These are phyloP conservation scores for Saccharomycopsis fibuligera DNA, from an alignment of 805 yeast genomes.

Conservation along the genomic window DNA sequence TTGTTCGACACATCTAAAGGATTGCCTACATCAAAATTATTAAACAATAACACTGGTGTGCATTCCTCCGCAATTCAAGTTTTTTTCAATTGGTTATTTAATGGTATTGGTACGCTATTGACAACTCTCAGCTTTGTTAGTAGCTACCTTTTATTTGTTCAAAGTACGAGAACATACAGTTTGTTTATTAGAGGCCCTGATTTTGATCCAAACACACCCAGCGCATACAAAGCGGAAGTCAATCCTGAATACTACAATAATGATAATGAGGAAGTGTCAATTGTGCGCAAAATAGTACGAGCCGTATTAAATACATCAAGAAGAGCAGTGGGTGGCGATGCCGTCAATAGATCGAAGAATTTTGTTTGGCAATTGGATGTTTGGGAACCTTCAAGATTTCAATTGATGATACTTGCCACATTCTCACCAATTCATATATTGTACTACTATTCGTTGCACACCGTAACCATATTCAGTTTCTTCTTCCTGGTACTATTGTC, in stretches of 20 bases:
- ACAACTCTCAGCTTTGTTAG: not conserved
- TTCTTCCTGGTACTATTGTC: slow-evolving; percentile 29
- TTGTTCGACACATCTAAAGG: slow-evolving; percentile 13
- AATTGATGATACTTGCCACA: slow-evolving; percentile 41
- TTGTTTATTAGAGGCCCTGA: slow-evolving; percentile 5
- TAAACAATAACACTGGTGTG: not conserved
- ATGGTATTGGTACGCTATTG: not conserved
- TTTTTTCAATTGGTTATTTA: not conserved
- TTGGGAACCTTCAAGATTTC: slow-evolving; percentile 64
- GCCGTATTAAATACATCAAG: not conserved
- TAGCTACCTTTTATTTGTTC: not conserved
- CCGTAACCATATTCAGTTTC: slow-evolving; percentile 20
- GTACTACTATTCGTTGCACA: slow-evolving; percentile 30
- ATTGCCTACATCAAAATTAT: not conserved
- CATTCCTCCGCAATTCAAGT: too few relatives aligned
- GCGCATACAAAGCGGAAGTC: slow-evolving; percentile 11
- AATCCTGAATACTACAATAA: not conserved
- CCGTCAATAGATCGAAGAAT: not conserved
- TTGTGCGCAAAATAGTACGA: not conserved
- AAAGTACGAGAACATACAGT: slow-evolving; percentile 5
- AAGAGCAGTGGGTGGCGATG: not conserved
- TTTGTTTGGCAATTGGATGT: slow-evolving; percentile 45
- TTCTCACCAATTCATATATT: slow-evolving; percentile 54
- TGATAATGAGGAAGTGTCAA: not conserved
- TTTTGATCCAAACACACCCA: slow-evolving; percentile 6